phyloP scores from a whole-genome alignment of 2,329 filamentous ascomycete species.

The Aspergillus sp. region DNA sequence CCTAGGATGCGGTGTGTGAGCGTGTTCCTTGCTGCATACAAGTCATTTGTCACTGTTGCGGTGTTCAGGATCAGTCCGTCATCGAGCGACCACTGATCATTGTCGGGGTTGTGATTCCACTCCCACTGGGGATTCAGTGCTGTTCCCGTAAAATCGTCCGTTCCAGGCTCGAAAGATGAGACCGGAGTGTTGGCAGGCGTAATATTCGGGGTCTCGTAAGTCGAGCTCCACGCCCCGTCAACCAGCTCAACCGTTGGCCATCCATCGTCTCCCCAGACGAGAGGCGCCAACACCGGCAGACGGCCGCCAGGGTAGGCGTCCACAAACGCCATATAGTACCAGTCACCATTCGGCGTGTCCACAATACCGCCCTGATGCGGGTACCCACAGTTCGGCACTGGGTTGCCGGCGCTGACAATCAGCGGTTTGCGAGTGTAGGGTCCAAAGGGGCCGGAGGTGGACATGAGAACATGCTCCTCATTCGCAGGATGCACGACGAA shows the following conservation, averaged over 20 bases:
- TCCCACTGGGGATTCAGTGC: constrained; percentile 52
- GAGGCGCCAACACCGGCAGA: constrained; percentile 57
- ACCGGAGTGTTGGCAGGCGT: too few relatives aligned
- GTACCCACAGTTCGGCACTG: constrained; percentile 46
- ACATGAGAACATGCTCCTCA: constrained; percentile 51
- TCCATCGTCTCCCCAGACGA: constrained; percentile 53
- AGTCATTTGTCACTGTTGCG: constrained; percentile 53
- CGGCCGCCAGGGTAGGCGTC: constrained; percentile 57
- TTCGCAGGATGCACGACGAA: constrained; percentile 49
- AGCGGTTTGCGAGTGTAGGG: constrained; percentile 40
- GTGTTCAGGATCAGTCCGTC: constrained; percentile 50
- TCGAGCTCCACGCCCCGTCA: constrained; percentile 49
- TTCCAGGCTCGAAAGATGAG: too few relatives aligned
- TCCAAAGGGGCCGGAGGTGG: constrained; percentile 43
- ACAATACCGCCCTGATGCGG: constrained; percentile 59
- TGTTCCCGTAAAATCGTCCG: constrained; percentile 47
- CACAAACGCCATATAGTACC: constrained; percentile 61
- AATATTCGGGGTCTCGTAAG: constrained; percentile 11
- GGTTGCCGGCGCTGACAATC: constrained; percentile 20
- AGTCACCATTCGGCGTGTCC: constrained; percentile 51
- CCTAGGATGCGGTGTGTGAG: constrained; percentile 43
- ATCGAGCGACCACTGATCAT: constrained; percentile 44
- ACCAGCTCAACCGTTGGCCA: constrained; percentile 49
- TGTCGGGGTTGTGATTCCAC: constrained; percentile 64
- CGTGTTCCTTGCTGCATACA: constrained; percentile 45